phyloP scores from a whole-genome alignment of 2,329 filamentous ascomycete genomes.

The Claviceps quebecensis region DNA sequence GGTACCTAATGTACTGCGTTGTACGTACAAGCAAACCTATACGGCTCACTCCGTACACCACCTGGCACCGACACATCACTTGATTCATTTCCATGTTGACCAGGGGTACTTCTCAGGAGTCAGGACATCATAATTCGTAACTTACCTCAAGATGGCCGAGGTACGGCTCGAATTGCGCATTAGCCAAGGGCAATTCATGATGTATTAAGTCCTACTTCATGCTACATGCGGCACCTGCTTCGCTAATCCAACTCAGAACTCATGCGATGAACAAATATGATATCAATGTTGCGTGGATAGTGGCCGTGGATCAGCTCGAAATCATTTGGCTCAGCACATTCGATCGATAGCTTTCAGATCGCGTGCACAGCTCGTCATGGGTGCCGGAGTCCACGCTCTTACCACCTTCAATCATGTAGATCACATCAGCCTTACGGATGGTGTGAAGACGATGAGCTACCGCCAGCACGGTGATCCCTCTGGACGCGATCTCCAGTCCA shows the following conservation, averaged over 20 bases:
- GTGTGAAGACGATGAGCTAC: constrained; percentile 32
- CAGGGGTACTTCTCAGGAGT: no score
- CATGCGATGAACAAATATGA: background rate
- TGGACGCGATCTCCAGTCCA: constrained; percentile 35
- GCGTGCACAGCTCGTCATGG: background rate
- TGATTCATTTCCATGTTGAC: no score
- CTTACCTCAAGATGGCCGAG: background rate
- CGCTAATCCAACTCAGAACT: background rate
- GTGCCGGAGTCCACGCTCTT: constrained; percentile 18
- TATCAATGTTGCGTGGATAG: no score
- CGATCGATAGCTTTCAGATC: constrained; percentile 1
- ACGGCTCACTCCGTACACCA: no score
- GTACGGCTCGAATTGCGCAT: background rate
- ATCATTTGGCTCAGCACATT: constrained; percentile 1
- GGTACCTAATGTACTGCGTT: no score
- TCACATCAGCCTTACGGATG: constrained; percentile 27
- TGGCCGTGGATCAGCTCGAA: background rate
- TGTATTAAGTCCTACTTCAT: background rate
- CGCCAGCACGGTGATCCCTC: constrained; percentile 26
- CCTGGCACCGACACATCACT: no score
- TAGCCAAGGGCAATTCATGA: background rate
- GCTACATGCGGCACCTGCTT: background rate
- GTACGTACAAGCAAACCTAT: no score
- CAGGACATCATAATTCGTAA: no score
- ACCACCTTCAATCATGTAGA: constrained; percentile 28